Evolutionary conservation across 495 filamentous ascomycete genomes (phyloP), one percentile per base, ranked within the genome.

Genomic region (Hypoxylon crocopeplum): DNA sequence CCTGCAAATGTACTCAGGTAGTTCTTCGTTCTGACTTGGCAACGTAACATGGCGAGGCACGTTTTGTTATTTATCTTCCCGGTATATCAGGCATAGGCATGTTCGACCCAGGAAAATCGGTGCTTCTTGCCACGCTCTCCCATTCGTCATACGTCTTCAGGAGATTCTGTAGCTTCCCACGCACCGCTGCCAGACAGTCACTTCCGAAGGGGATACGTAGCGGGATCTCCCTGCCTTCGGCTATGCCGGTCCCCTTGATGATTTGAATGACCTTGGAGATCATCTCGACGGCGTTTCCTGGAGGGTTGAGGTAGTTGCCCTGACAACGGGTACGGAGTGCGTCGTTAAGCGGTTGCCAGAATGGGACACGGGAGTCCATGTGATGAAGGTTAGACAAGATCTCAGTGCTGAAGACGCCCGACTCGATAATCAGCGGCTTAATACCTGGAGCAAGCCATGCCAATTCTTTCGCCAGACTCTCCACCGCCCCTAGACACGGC

Each of bases 371-470:
- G n/a, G n/a, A n/a, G n/a, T 25, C 11, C 7, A 21, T 3, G 32
- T 25, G 3, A 27, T 55, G 40, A 8, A 55, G 37, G 7, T 54
- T 54, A 3, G 11, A 2, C 50, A 54, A 45, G n/a, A 54, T 29
- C 21, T 55, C 51, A 2, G 39, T 56, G 27, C 36, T 40, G 21
- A 20, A 32, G 32, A 56, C 39, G n/a, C 52, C 41, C 0, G 52
- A 47, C 7, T 56, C 52, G 52, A 47, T 40, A 13, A 47, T 56
- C 11, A 48, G 19, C 11, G 52, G 52, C 22, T 56, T 56, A n/a
- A 47, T 56, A n/a, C 52, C 41, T 27, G 52, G 52, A 5, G 52
- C 52, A 37, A 47, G 41, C 52, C 52, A 56, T 5, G 52, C 41
- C 21, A 56, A 4, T 16, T 56, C 52, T 13, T 56, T 56, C 1